Evolutionary conservation across 306 rosid genomes (phyloP).

Genomic region (Gleditsia sinensis): DNA sequence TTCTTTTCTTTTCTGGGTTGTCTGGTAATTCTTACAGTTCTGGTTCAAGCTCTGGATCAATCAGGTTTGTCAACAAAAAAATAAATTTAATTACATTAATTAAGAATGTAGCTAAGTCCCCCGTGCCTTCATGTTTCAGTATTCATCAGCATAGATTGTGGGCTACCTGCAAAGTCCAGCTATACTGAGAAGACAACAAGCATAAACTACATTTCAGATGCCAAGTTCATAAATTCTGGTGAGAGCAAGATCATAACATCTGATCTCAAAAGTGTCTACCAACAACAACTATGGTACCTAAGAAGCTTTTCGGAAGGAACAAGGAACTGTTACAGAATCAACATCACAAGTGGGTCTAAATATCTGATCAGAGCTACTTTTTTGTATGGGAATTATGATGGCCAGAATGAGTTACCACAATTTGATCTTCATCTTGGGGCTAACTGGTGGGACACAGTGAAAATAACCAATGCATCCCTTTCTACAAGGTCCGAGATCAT

Average conservation of each 20-base stretch:
- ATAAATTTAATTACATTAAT: background rate
- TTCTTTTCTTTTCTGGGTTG: slow-evolving; percentile 17
- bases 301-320: slow-evolving; percentile 54
- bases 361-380: slow-evolving; percentile 39
- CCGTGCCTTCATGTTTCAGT: slow-evolving; percentile 25
- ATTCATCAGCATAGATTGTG: slow-evolving; percentile 59
- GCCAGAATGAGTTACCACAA: slow-evolving; percentile 11
- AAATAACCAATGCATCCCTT: background rate
- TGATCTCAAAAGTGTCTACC: background rate
- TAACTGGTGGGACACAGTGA: slow-evolving; percentile 38
- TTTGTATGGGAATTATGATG: slow-evolving; percentile 53
- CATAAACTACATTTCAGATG: slow-evolving; percentile 51
- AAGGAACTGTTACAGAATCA: slow-evolving; percentile 56
- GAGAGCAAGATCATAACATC: background rate
- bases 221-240: slow-evolving; percentile 40
- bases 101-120: background rate
- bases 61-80: slow-evolving; percentile 42
- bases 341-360: slow-evolving; percentile 15
- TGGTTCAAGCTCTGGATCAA: slow-evolving; percentile 51
- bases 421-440: slow-evolving; percentile 53
- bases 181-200: slow-evolving; percentile 26
- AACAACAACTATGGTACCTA: slow-evolving; percentile 17
- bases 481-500: background rate
- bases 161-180: slow-evolving; percentile 26
- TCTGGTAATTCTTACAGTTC: slow-evolving; percentile 15